Evolutionary conservation across 2,329 filamentous ascomycete genomes (phyloP), one percentile per base, ranked within the genome.

Genomic region (Sclerotinia trifoliorum): DNA sequence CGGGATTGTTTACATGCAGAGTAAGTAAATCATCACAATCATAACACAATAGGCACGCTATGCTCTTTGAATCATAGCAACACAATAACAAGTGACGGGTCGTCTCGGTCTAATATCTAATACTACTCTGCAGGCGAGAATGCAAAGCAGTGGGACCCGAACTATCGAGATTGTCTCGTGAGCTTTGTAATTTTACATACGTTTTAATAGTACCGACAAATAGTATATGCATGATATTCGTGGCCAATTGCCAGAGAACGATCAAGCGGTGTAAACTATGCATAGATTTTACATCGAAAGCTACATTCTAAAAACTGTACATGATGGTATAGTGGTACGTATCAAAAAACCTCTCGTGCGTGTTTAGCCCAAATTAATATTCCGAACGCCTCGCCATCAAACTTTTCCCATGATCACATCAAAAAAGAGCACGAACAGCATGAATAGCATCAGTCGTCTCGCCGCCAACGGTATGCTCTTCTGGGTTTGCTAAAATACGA

Each of bases 341-440:
- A 7, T 52, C 46, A 35, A 17, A 17, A 29, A 8, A 32, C 46
- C 8, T 52, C 13, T 24, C 49, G 8, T 3, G 15, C 32, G 52
- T 48, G 5, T 6, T 39, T 32, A 7, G 17, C n/a, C 39, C 10
- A 26, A 44, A 42, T 19, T 51, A 15, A 46, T n/a, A 21, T 8
- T 54, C 48, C 24, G 15, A 62, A 52, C 48, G 21, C 57, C 56
- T 24, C 2, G 24, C 13, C 35, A 32, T 13, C 24, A 54, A 19
- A 46, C 10, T 57, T 10, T 24, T 21, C 7, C 7, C 11, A 26
- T 60, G 29, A 49, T 21, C 1, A 46, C 15, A 52, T 67, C 13
- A 67, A 39, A 67, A 15, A n/a, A 67, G 24, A 24, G 56, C 56
- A n/a, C 2, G 46, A 44, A 67, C 19, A 24, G 56, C 56, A n/a